A percentile compares a stretch with the other conserved stretches of the same genome.
phyloP scores from a whole-genome alignment of 2,329 filamentous ascomycete genomes.

The Exophiala phaeomuriformis region DNA sequence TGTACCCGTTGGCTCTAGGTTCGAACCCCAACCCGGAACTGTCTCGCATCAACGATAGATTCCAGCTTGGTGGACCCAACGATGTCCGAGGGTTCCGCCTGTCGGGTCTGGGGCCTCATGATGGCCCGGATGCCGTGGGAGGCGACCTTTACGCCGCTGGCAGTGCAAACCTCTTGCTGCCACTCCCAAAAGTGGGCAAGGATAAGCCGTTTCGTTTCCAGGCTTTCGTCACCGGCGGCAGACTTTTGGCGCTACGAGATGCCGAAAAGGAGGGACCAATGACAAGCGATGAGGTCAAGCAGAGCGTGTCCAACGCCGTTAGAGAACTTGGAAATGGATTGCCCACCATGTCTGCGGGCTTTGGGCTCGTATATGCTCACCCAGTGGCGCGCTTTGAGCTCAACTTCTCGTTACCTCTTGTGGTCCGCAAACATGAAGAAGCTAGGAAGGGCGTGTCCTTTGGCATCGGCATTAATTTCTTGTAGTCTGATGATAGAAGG shows the following conservation, averaged over 20 bases:
- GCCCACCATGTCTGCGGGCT: conserved; percentile 76
- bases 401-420: conserved; percentile 85
- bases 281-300: conserved; percentile 40
- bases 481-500: conserved; percentile 48
- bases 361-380: conserved; percentile 91
- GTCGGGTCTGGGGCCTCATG: conserved; percentile 79
- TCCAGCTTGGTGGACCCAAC: conserved; percentile 87
- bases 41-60: conserved; percentile 86
- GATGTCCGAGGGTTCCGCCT: conserved; percentile 91
- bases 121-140: conserved; percentile 76
- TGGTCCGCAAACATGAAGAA: conserved; percentile 74
- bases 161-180: conserved; percentile 76
- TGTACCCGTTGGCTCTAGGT: conserved; percentile 71
- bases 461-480: conserved; percentile 92
- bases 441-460: conserved; percentile 86
- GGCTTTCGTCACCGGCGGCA: conserved; percentile 82
- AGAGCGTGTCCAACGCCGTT: conserved; percentile 51
- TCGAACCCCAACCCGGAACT: conserved; percentile 49
- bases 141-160: conserved; percentile 89
- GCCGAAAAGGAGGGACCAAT: conserved; percentile 43
- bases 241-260: conserved; percentile 67
- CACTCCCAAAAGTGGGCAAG: conserved; percentile 70
- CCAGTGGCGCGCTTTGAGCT: conserved; percentile 89
- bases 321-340: conserved; percentile 64
- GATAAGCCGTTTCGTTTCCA: conserved; percentile 83